These are phyloP conservation scores for Xylariaceae sp. DNA, from an alignment of 2,329 filamentous ascomycete species.

Conservation along the genomic window DNA sequence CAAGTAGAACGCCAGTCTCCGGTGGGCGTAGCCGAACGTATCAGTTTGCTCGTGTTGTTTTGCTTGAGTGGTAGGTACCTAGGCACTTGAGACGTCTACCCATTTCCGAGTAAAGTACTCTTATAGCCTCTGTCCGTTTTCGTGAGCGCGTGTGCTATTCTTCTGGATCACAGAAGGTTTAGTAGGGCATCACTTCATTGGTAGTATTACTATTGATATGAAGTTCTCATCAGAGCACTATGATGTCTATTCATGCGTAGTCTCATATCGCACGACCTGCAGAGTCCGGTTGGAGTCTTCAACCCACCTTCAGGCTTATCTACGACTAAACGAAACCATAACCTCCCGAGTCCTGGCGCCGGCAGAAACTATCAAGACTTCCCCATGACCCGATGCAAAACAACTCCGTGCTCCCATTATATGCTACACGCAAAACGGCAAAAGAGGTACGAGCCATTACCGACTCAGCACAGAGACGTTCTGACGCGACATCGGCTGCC, in stretches of 20 bases:
- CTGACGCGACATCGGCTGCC: neutral
- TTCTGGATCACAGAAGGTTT: too few relatives aligned
- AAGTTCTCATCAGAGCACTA: constrained; percentile 4
- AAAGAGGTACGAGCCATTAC: neutral
- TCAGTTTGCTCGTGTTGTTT: too few relatives aligned
- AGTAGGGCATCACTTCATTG: neutral
- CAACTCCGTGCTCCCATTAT: constrained; percentile 6
- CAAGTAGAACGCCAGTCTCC: too few relatives aligned
- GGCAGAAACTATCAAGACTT: constrained; percentile 2
- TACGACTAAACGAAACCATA: constrained; percentile 5
- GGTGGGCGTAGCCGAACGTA: too few relatives aligned
- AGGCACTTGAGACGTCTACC: too few relatives aligned
- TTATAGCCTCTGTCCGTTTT: too few relatives aligned
- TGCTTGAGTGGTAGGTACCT: too few relatives aligned
- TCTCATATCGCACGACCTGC: constrained; percentile 3
- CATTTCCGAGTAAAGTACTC: too few relatives aligned
- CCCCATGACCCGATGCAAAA: constrained; percentile 1
- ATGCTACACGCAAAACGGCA: constrained; percentile 6
- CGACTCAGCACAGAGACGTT: neutral
- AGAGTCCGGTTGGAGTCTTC: neutral
- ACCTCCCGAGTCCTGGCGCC: neutral
- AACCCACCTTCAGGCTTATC: constrained; percentile 1
- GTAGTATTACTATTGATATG: neutral
- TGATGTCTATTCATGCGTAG: constrained; percentile 14
- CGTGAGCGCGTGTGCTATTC: too few relatives aligned